phyloP scores from a whole-genome alignment of 331 rosid genomes.

The Ulmus americana region DNA sequence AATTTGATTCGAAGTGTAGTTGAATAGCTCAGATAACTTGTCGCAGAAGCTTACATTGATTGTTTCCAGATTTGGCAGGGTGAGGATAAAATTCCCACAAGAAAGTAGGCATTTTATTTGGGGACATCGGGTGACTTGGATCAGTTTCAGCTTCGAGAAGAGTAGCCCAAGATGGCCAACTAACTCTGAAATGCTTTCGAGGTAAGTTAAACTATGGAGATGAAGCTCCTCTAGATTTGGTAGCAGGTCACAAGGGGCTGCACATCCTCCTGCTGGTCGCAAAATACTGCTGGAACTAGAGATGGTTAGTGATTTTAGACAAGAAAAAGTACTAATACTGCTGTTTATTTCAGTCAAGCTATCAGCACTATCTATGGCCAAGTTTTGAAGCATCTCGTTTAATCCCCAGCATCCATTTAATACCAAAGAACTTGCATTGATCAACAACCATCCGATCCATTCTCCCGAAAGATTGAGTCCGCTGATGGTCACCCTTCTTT shows the following conservation, averaged over 20 bases:
- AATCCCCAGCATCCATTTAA: slow-evolving; percentile 11
- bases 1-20: neutral
- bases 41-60: slow-evolving; percentile 13
- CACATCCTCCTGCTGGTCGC: slow-evolving; percentile 15
- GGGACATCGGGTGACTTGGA: slow-evolving; percentile 10
- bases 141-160: slow-evolving; percentile 12
- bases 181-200: slow-evolving; percentile 19
- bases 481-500: slow-evolving; percentile 11
- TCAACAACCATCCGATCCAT: slow-evolving; percentile 4
- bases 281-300: slow-evolving; percentile 4
- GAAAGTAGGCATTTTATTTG: slow-evolving; percentile 12
- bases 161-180: slow-evolving; percentile 19
- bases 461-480: slow-evolving; percentile 20
- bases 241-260: slow-evolving; percentile 7
- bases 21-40: neutral
- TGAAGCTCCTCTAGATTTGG: slow-evolving; percentile 19
- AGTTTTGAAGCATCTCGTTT: slow-evolving; percentile 9
- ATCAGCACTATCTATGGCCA: neutral
- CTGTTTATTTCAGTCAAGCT: neutral
- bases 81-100: neutral
- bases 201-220: slow-evolving; percentile 5
- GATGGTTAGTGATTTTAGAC: slow-evolving; percentile 13
- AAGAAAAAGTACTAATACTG: no score
- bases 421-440: slow-evolving; percentile 10
- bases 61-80: slow-evolving; percentile 14